phyloP scores from a whole-genome alignment of 164 flowering plant species.

The Liriodendron chinense region DNA sequence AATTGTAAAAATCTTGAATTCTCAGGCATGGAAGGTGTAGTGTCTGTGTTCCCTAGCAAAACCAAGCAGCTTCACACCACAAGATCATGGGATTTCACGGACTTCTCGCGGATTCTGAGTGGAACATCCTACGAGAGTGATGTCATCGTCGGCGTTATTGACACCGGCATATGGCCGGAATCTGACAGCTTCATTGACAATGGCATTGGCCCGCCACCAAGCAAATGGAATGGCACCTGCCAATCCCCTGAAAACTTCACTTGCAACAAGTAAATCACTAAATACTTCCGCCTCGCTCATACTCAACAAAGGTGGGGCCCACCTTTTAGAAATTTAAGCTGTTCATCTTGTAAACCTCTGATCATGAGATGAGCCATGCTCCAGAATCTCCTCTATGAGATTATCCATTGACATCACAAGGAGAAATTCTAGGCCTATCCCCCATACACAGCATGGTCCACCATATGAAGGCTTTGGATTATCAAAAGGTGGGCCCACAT shows the following conservation, averaged over 20 bases:
- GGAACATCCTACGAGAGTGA: slow-evolving; percentile 36
- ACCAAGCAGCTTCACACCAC: slow-evolving; percentile 45
- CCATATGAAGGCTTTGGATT: no score
- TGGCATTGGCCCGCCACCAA: slow-evolving; percentile 62
- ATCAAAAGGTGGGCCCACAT: no score
- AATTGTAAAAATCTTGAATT: not conserved
- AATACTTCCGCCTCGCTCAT: no score
- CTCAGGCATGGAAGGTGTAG: slow-evolving; percentile 45
- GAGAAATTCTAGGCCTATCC: no score
- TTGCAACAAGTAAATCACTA: slow-evolving; percentile 56
- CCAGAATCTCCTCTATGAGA: not conserved
- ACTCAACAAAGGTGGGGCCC: no score
- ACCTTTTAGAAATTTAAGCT: not conserved
- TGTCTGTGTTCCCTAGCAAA: slow-evolving; percentile 40
- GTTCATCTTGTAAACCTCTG: not conserved
- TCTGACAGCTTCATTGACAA: slow-evolving; percentile 45
- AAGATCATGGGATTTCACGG: slow-evolving; percentile 64
- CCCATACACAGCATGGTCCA: no score
- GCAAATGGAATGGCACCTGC: slow-evolving; percentile 67
- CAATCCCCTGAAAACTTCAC: slow-evolving; percentile 34
- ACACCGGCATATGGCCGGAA: slow-evolving; percentile 67
- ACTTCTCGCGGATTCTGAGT: slow-evolving; percentile 24
- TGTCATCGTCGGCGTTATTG: slow-evolving; percentile 46
- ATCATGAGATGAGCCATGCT: not conserved
- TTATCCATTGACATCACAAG: no score